phyloP scores from a whole-genome alignment of 768 basidiomycete genomes.

The Kwoniella newhampshirensis region DNA sequence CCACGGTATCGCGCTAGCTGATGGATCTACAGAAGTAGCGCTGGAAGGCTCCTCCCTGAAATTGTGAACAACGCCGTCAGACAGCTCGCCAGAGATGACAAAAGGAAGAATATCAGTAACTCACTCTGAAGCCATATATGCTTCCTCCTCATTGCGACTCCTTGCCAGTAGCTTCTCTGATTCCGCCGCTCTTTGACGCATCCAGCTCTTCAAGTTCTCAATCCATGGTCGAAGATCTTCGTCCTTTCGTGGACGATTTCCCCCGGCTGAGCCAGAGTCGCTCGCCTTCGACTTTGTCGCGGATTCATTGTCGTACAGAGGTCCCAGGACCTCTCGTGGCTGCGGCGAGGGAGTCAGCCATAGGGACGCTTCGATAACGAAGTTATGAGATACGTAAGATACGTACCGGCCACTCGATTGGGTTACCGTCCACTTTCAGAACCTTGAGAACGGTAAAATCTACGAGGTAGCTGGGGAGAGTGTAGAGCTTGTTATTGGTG shows the following conservation, averaged over 20 bases:
- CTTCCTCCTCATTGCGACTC: slow-evolving; percentile 21
- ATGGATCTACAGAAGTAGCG: slow-evolving; percentile 12
- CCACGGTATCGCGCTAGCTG: slow-evolving; percentile 8
- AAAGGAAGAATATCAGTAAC: background rate
- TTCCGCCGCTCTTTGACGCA: slow-evolving; percentile 57
- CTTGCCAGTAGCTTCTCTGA: slow-evolving; percentile 29
- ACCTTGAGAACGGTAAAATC: slow-evolving; percentile 72
- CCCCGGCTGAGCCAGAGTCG: slow-evolving; percentile 4
- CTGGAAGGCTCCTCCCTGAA: slow-evolving; percentile 27
- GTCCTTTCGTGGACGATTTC: slow-evolving; percentile 42
- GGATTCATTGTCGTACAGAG: slow-evolving; percentile 24
- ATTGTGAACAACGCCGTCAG: slow-evolving; percentile 5
- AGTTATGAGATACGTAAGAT: background rate
- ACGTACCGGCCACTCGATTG: slow-evolving; percentile 79
- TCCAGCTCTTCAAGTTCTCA: slow-evolving; percentile 69
- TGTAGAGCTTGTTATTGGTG: slow-evolving; percentile 76
- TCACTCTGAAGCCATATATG: slow-evolving; percentile 32
- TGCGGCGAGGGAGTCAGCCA: slow-evolving; percentile 4
- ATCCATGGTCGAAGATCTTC: slow-evolving; percentile 73
- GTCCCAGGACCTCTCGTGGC: slow-evolving; percentile 48
- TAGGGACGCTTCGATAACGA: background rate
- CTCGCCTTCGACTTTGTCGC: slow-evolving; percentile 8
- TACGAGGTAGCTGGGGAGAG: slow-evolving; percentile 73
- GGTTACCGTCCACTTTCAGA: slow-evolving; percentile 85
- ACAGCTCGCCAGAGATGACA: slow-evolving; percentile 1